These are phyloP conservation scores for Gillenia trifoliata DNA, from an alignment of 306 rosid species.

Conservation along the genomic window DNA sequence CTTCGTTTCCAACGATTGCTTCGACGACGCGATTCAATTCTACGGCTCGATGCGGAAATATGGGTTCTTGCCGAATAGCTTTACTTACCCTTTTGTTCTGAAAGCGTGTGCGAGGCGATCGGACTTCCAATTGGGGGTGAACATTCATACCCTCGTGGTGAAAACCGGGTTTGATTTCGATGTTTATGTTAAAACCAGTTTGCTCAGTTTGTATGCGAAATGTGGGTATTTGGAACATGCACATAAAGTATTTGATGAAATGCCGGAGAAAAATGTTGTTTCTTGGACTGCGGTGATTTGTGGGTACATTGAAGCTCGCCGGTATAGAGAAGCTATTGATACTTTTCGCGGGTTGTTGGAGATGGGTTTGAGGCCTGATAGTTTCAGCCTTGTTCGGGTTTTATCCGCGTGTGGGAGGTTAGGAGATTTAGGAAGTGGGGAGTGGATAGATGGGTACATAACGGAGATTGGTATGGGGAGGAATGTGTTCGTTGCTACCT, in stretches of 20 bases:
- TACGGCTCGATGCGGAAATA: conserved; percentile 39
- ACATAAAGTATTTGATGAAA: conserved; percentile 52
- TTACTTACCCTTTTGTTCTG: conserved; percentile 56
- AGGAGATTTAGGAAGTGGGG: conserved; percentile 51
- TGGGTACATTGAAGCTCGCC: conserved; percentile 41
- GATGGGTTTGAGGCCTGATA: conserved; percentile 64
- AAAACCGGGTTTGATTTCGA: conserved; percentile 54
- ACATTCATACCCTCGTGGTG: conserved; percentile 46
- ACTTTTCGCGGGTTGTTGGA: conserved; percentile 44
- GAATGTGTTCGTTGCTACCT: conserved; percentile 56
- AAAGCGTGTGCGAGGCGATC: conserved; percentile 56
- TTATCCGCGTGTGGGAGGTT: conserved; percentile 44
- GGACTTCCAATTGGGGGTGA: conserved; percentile 33
- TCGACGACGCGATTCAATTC: conserved; percentile 31
- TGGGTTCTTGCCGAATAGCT: conserved; percentile 36
- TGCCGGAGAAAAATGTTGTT: conserved; percentile 50
- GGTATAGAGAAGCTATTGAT: conserved; percentile 41
- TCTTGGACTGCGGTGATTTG: conserved; percentile 67
- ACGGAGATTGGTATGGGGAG: conserved; percentile 33
- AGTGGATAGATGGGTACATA: conserved; percentile 57
- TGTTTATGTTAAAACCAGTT: conserved; percentile 54
- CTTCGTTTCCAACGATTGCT: conserved; percentile 44
- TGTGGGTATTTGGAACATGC: conserved; percentile 39
- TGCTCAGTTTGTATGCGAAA: conserved; percentile 43
- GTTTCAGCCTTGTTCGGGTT: conserved; percentile 47